Evolutionary conservation across 331 rosid species (phyloP), one percentile per base, ranked within the genome.

Genomic region (Cucumis variabilis): DNA sequence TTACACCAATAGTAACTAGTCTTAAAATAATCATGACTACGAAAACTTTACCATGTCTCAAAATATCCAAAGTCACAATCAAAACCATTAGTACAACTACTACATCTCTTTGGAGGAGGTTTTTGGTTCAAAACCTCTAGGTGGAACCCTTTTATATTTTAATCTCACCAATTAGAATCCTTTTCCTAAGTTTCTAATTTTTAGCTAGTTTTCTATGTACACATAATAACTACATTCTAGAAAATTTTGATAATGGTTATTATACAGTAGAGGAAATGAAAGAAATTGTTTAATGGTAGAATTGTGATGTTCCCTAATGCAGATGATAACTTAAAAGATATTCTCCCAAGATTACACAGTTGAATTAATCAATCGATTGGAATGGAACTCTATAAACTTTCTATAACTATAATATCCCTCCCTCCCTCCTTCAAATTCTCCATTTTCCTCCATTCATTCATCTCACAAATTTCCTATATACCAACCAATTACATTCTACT

Each of bases 341-440:
- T 68, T 25, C 33, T 66, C 73, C 37, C 37, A 68, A 25, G 73
- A 37, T 1, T 11, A 68, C 37, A 68, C 33, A 68, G 25, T 12
- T 69, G 75, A 69, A 69, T 69, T 27, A 28, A 28, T 69, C 74
- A 27, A 37, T 13, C 14, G 12, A 51, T 68, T 68, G 74, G 74
- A 25, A 68, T 46, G 51, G 51, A 46, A 46, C 11, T 46, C 51
- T 46, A 46, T 7, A 8, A 13, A 41, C 58, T 41, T 41, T 4
- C 27, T 41, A 41, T 46, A 28, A 62, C 63, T n/a, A 46, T 76
- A 76, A 76, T n/a, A 48, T 76, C 82, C 82, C 82, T 46, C 79
- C 53, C 53, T 71, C 58, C 58, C 10, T 44, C 20, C 71, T 66
- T 1, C 82, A 44, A 74, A 20, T 74, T 62, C 37, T 76, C 76